Evolutionary conservation across 306 rosid genomes (phyloP).

Genomic region (Spatholobus suberectus): DNA sequence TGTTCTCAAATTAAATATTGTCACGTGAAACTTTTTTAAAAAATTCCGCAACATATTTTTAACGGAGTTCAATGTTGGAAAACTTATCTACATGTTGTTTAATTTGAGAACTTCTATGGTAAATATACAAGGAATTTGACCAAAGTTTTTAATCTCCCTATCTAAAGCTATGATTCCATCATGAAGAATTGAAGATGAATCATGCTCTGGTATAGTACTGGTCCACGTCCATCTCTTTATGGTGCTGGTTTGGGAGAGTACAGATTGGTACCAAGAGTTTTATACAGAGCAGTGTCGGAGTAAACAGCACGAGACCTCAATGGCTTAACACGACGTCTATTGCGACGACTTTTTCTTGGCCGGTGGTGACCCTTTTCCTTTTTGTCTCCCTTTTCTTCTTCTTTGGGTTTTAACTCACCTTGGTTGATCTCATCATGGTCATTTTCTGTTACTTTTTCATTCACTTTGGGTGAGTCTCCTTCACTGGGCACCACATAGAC

Average conservation of each 20-base stretch:
- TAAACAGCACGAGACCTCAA: slow-evolving; percentile 58
- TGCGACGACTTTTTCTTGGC: slow-evolving; percentile 51
- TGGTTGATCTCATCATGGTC: slow-evolving; percentile 15
- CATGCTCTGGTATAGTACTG: neutral
- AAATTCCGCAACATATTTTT: neutral
- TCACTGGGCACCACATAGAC: slow-evolving; percentile 74
- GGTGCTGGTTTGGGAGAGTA: slow-evolving; percentile 54
- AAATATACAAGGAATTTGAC: neutral
- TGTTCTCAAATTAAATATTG: neutral
- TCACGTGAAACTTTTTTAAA: neutral
- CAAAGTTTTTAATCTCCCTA: neutral
- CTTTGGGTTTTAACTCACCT: slow-evolving; percentile 28
- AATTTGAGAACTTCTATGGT: neutral
- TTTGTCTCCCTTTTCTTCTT: slow-evolving; percentile 18
- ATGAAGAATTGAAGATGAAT: neutral
- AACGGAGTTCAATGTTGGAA: neutral
- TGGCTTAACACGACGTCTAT: slow-evolving; percentile 46
- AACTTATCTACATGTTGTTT: neutral
- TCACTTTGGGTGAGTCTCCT: slow-evolving; percentile 1
- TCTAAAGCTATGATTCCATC: slow-evolving; percentile 1
- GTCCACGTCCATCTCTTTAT: neutral
- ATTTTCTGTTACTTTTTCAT: slow-evolving; percentile 23
- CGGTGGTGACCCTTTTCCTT: slow-evolving; percentile 39
- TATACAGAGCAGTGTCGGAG: slow-evolving; percentile 78
- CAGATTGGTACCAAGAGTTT: slow-evolving; percentile 57